phyloP scores from a whole-genome alignment of 805 yeast species.

The Candida berthetii region DNA sequence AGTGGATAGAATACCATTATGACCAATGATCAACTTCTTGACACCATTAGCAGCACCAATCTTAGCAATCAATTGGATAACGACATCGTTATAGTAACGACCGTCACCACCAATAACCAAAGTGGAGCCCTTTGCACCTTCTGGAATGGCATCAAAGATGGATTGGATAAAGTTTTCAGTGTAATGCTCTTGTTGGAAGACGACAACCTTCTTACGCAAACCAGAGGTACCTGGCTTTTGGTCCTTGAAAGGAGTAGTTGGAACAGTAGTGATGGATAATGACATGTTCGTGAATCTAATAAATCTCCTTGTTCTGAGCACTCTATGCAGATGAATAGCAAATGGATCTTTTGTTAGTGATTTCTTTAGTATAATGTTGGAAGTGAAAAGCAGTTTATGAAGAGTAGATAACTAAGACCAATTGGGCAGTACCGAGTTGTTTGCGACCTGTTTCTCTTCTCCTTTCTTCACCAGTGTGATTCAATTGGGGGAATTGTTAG shows the following conservation, averaged over 20 bases:
- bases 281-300: conserved; percentile 2
- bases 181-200: conserved; percentile 72
- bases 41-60: conserved; percentile 93
- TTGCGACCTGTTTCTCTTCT: too few relatives aligned
- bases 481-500: too few relatives aligned
- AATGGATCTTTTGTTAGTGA: too few relatives aligned
- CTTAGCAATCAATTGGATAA: conserved; percentile 73
- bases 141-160: conserved; percentile 80
- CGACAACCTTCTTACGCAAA: conserved; percentile 82
- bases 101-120: conserved; percentile 97
- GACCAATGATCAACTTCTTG: conserved; percentile 77
- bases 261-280: conserved; percentile 23
- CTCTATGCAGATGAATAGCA: background rate
- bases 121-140: conserved; percentile 68
- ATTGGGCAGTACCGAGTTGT: too few relatives aligned
- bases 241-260: conserved; percentile 75
- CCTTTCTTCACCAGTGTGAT: too few relatives aligned
- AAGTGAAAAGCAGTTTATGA: too few relatives aligned
- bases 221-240: conserved; percentile 99
- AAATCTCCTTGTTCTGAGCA: background rate
- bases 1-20: conserved; percentile 82
- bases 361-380: too few relatives aligned
- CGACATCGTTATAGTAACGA: conserved; percentile 79
- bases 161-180: conserved; percentile 94
- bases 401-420: too few relatives aligned